Evolutionary conservation across 1,139 yeast genomes (phyloP).

Genomic region (Eremothecium cymbalariae): DNA sequence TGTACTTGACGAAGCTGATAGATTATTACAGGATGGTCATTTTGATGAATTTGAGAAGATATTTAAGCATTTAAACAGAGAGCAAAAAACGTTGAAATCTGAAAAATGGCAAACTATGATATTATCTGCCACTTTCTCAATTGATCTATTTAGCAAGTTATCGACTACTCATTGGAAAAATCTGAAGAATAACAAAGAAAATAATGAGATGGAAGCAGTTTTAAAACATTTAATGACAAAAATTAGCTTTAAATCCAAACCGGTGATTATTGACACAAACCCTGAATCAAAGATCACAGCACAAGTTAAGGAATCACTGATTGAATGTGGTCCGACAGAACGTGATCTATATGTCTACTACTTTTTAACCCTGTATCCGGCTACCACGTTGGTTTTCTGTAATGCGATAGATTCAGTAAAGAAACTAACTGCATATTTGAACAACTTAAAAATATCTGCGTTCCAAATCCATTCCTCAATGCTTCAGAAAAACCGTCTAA

Average conservation of each 20-base stretch:
- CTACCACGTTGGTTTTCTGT: constrained; percentile 83
- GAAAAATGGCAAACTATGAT: constrained; percentile 83
- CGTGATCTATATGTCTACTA: constrained; percentile 87
- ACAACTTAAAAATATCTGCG: constrained; percentile 60
- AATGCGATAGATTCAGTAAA: constrained; percentile 92
- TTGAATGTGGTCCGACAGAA: constrained; percentile 86
- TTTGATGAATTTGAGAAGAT: constrained; percentile 87
- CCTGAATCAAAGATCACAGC: constrained; percentile 77
- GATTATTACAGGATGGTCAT: constrained; percentile 91
- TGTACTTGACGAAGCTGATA: constrained; percentile 95
- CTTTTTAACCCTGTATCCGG: constrained; percentile 78
- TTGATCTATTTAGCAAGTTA: constrained; percentile 71
- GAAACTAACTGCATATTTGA: constrained; percentile 68
- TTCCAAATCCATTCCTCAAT: constrained; percentile 87
- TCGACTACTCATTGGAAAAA: constrained; percentile 38
- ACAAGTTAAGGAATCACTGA: constrained; percentile 72
- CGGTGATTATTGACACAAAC: constrained; percentile 70
- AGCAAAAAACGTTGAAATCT: constrained; percentile 17
- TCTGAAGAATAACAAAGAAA: constrained; percentile 34
- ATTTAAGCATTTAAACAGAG: constrained; percentile 44
- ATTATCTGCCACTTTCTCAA: constrained; percentile 89
- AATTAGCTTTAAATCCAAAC: constrained; percentile 53
- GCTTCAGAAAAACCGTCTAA: constrained; percentile 88
- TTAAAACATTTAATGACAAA: constrained; percentile 48
- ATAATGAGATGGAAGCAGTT: constrained; percentile 48